A percentile compares a stretch with the other conserved stretches of the same genome.
These are phyloP conservation scores for Sicyos baderoa DNA, from an alignment of 306 rosid genomes.

Conservation along the genomic window DNA sequence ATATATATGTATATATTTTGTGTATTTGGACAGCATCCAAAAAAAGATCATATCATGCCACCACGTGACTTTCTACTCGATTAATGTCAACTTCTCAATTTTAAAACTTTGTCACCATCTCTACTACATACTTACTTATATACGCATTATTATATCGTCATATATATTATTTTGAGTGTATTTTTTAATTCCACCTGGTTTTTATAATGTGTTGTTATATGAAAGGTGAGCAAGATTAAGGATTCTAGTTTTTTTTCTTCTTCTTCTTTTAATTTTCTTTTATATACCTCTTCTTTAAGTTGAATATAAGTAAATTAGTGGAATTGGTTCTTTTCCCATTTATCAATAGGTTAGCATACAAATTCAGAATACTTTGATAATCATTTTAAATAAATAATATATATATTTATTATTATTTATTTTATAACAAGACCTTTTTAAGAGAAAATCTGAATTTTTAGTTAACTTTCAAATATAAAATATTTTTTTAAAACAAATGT, in stretches of 20 bases:
- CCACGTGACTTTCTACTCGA: slow-evolving; percentile 8
- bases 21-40: slow-evolving; percentile 6
- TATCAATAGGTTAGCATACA: no score
- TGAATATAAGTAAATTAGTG: background rate
- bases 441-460: no score
- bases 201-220: background rate
- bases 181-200: background rate
- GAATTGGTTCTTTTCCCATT: background rate
- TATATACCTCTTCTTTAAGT: no score
- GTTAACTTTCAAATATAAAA: no score
- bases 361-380: no score
- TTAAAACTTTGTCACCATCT: slow-evolving; percentile 2
- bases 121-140: background rate
- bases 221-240: background rate
- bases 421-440: no score
- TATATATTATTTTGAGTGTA: background rate
- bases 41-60: slow-evolving; percentile 1
- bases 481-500: no score
- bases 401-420: no score
- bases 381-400: no score
- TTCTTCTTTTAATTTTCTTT: no score
- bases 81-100: slow-evolving; percentile 10
- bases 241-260: background rate
- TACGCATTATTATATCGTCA: background rate
- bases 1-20: no score